Base-by-base conservation (phyloP, 345 rosid species). In the Syzygium aqueum region DNA sequence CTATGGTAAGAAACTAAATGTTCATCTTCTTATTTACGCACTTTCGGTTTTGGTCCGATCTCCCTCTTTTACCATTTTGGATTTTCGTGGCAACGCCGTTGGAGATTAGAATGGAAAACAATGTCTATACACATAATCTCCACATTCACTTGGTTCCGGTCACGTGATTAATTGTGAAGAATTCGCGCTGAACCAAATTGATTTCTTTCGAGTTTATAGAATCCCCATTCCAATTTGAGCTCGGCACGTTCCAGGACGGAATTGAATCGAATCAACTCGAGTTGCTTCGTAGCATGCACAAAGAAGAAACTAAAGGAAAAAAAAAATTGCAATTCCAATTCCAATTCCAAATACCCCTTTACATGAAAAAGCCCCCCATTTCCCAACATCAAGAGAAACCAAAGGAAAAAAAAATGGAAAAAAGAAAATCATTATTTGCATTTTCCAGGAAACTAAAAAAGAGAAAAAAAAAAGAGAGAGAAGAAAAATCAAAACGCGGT, bases 1-100 rank as follows among this genome's bases (percentile, higher is more conserved):
- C 8, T 3, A n/a, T 28, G 33, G 19, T 19, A 37, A 17, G 80
- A 9, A 33, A 73, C 23, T 19, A 73, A 33, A 33, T 73, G 9
- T 33, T 8, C 19, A 73, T 19, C 37, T 73, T 73, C 80, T 21
- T 23, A 19, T 73, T 8, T 22, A 9, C 13, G 9, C 3, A 37
- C 14, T 9, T 10, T 33, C 23, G 1, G 6, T 37, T 37, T n/a
- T 6, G 33, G 37, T 61, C 37, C 9, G 8, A 61, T n/a, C 73
- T n/a, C 19, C 37, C 33, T n/a, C 33, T 13, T 13, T 30, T n/a
- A n/a, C 33, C 73, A 3, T 61, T n/a, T n/a, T 4, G 2, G 19
- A 14, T n/a, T n/a, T 59, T 19, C 1, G 1, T 0, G 49, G 3
- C 0, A 0, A 37, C 9, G 80, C 3, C 5, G 3, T 37, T 11